Evolutionary conservation across 2,329 filamentous ascomycete species (phyloP), one percentile per base, ranked within the genome.

Genomic region (Pezicula neosporulosa): DNA sequence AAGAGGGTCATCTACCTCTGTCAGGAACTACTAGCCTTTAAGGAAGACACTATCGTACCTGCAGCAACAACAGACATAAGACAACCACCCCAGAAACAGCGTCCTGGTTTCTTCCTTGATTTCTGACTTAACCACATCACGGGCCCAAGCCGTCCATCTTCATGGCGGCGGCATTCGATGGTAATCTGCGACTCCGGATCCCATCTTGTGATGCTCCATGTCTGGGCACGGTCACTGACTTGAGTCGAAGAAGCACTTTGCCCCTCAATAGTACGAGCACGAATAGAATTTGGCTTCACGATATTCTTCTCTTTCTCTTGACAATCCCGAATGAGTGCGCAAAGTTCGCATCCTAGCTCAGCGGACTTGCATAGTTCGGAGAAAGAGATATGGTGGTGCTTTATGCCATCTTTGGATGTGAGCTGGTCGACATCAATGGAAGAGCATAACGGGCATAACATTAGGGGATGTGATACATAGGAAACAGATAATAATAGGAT

Each of bases 51-150:
- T 16, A 19, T 12, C 16, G 2, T 27, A 44, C 42, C 42, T 44
- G 19, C 19, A 7, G 42, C 27, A 21, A 44, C 42, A 21, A 44
- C 42, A 44, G 42, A 21, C 21, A 44, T 44, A 9, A 27, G 19
- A 30, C 42, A 44, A 27, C 42, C 42, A 30, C 42, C 42, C 18
- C 18, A 44, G n/a, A 44, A 13, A 30, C 27, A 44, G 10, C 24
- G 42, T 15, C n/a, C 9, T 3, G 42, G 8, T 15, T 44, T 44
- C 12, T 12, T 44, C 24, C 13, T 44, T 7, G 42, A 27, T 15
- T 19, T 13, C n/a, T 44, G 42, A 21, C 42, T 44, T 15, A 44
- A 44, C 42, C 42, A 44, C 19, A 44, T 44, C 24, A 44, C 42
- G 2, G 42, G 42, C 15, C 42, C 42, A 2, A 44, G 16, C 7